Evolutionary conservation across 441 rosid genomes (phyloP), one percentile per base, ranked within the genome.

Genomic region (Capsella rubella): DNA sequence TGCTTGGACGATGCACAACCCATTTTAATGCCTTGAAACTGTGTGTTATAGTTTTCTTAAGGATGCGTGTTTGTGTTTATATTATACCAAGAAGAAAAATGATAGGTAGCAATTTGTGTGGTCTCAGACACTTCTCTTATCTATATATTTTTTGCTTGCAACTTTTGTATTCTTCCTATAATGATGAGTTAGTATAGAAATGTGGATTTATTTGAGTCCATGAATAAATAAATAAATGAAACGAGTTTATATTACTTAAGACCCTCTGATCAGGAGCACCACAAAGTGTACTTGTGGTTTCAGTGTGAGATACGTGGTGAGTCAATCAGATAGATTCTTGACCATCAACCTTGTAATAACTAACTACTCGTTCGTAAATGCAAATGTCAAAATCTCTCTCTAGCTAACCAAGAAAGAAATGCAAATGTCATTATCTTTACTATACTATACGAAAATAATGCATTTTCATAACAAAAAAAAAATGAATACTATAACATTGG

Each of bases 1-100:
- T 83, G 80, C 75, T 90, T 94, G 7, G 97, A 94, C 51, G 95
- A 82, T 49, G 71, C 9, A 77, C 97, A 90, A n/a, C 99, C 99
- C 99, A 94, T 90, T 35, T 69, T 43, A 29, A 9, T 51, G 25
- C 6, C 16, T 49, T 45, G 8, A 62, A 64, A 15, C 0, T n/a
- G 3, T 34, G 25, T 13, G 8, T 7, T 8, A 1, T 8, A 34
- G 2, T 3, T 61, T n/a, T 55, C 11, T 58, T 25, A 5, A 21
- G 39, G 8, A 31, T 67, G 25, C 39, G 39, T 61, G 61, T 61
- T 51, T 8, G 7, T 35, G 64, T 12, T 56, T 37, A 9, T 9
- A 6, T 51, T 55, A 25, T 57, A 57, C 40, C 47, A 73, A 39
- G 71, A 47, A 61, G 60, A 55, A 67, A 67, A 61, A 4, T 34